Base-by-base conservation (phyloP, 441 rosid species). In the Bocquillonia castaneifolia region DNA sequence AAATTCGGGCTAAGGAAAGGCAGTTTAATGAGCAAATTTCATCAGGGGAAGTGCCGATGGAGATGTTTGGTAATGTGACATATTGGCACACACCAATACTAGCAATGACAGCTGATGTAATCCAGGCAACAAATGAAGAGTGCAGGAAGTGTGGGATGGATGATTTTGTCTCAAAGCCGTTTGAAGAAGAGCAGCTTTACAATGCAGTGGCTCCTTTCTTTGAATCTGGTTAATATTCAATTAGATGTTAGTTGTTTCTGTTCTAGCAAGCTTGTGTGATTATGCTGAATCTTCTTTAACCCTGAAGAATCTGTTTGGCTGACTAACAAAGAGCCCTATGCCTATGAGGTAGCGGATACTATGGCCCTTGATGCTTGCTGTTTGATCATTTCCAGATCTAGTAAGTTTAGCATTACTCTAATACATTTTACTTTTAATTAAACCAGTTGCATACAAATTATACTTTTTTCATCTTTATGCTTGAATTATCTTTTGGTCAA, bases 71-170 rank as follows among this genome's bases (percentile, higher is more conserved):
- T 59, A 82, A 83, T 59, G 77, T 73, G 57, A 68, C 72, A 59
- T 61, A 68, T 51, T 89, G 96, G 96, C 93, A 79, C 65, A 76
- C 87, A 42, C 97, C 97, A 2, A 88, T 94, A 80, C 74, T 94
- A 79, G 97, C 96, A 32, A 91, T 94, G 96, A 91, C 97, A 28
- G 99, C 99, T 70, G 99, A 94, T 69, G 96, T 92, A 64, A 88
- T 81, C 74, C 96, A 88, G 72, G 93, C 87, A 64, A 87, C 93
- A 53, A 82, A 82, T 42, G 96, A 91, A 75, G 76, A 84, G 68
- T 91, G 96, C 76, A 22, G 80, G 73, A 81, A 81, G 72, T 89
- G 96, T 70, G 99, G 97, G 70, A 94, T 94, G 97, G 94, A 94
- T 82, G 94, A 79, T 71, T 88, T 79, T 64, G 94, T 94, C 22